Evolutionary conservation across 164 flowering plant genomes (phyloP).

Genomic region (Kalanchoe fedtschenkoi): DNA sequence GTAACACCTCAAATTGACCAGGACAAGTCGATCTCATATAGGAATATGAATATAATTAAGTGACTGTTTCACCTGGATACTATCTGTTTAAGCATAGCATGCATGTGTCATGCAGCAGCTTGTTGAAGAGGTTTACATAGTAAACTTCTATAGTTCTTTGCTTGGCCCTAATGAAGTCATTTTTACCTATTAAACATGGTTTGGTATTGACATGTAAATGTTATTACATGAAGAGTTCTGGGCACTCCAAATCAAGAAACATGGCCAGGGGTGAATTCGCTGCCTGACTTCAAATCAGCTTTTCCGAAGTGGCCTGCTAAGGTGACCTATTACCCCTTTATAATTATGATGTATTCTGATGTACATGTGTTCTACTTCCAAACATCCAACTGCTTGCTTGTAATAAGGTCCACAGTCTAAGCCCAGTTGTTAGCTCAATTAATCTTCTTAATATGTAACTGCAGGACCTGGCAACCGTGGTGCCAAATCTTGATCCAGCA

Average conservation of each 20-base stretch:
- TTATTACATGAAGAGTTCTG: slow-evolving; percentile 38
- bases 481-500: slow-evolving; percentile 64
- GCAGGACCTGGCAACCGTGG: slow-evolving; percentile 66
- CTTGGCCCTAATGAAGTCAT: not conserved
- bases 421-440: too few relatives aligned
- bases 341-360: not conserved
- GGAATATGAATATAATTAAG: too few relatives aligned
- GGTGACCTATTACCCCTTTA: slow-evolving; percentile 25
- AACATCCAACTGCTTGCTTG: not conserved
- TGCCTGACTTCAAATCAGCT: slow-evolving; percentile 82
- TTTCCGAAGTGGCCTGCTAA: slow-evolving; percentile 86
- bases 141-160: not conserved
- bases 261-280: slow-evolving; percentile 93
- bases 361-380: not conserved
- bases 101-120: not conserved
- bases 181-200: not conserved
- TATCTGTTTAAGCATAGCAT: too few relatives aligned
- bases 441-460: slow-evolving; percentile 1
- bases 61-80: too few relatives aligned
- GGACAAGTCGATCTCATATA: too few relatives aligned
- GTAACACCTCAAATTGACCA: too few relatives aligned
- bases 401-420: not conserved
- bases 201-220: not conserved
- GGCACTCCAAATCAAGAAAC: slow-evolving; percentile 89
- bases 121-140: not conserved